These are phyloP conservation scores for Serendipita sp. DNA, from an alignment of 768 basidiomycete species.

Conservation along the genomic window DNA sequence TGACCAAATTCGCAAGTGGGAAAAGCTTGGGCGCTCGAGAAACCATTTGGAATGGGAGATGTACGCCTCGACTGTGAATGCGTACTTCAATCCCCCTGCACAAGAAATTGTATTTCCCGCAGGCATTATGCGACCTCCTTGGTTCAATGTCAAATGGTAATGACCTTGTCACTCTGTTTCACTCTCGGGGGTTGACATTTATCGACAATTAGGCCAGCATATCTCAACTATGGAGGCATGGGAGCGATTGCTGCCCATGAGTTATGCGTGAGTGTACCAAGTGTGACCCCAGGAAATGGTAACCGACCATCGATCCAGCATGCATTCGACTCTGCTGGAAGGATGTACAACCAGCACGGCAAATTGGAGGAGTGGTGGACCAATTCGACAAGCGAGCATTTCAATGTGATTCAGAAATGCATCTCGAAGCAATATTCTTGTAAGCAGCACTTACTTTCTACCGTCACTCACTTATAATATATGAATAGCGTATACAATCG, in stretches of 20 bases:
- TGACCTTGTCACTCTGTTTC: conserved; percentile 12
- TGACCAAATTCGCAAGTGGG: conserved; percentile 56
- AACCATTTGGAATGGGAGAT: conserved; percentile 75
- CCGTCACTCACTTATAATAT: conserved; percentile 8
- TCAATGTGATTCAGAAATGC: conserved; percentile 69
- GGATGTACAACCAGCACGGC: conserved; percentile 81
- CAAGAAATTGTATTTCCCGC: conserved; percentile 85
- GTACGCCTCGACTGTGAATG: conserved; percentile 74
- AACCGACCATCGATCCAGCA: conserved; percentile 36
- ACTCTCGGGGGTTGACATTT: conserved; percentile 11
- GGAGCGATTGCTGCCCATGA: conserved; percentile 90
- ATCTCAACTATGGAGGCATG: conserved; percentile 83
- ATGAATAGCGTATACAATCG: conserved; percentile 55
- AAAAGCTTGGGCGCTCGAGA: conserved; percentile 50
- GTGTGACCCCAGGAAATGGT: neutral
- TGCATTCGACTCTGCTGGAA: conserved; percentile 79
- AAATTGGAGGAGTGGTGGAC: conserved; percentile 90
- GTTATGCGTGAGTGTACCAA: conserved; percentile 43
- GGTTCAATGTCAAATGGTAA: conserved; percentile 70
- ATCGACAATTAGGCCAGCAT: conserved; percentile 53
- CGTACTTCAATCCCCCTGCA: conserved; percentile 74
- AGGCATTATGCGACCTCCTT: conserved; percentile 84
- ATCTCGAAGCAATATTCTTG: conserved; percentile 86
- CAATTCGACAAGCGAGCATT: conserved; percentile 68
- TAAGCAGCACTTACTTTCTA: conserved; percentile 19